Evolutionary conservation across 106 monocot species (phyloP), one percentile per base, ranked within the genome.

Genomic region (Acorus gramineus): DNA sequence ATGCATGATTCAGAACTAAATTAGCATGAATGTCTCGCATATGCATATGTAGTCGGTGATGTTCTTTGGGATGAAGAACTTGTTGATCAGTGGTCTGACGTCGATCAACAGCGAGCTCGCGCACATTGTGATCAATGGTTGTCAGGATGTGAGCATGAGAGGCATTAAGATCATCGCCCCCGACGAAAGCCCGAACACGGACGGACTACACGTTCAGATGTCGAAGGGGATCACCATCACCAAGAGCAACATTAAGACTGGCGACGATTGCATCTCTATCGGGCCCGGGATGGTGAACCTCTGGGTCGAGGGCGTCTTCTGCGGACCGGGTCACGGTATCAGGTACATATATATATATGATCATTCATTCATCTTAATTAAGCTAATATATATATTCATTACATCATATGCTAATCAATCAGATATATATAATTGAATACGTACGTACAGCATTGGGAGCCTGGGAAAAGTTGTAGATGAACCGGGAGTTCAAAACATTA

Each of bases 211-310:
- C 72, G 55, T 83, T 10, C 75, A 76, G 52, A 11, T 8, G 55
- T 79, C 79, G 4, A 55, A 3, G 14, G 59, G 42, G 11, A 66
- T 83, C 46, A 66, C 62, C 55, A 48, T 83, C 47, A 57, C 64
- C 42, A 56, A 52, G 46, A 44, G 72, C 44, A 12, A 9, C 56
- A 69, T 83, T 28, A 52, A 8, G 56, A 83, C 79, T 9, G 83
- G 83, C 4, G 83, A 83, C 66, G 83, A 84, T 48, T 84, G 79
- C 73, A 70, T 84, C 64, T 79, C 83, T 3, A 73, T 84, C n/a
- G 67, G 71, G 4, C 49, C 56, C 4, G 82, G 82, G 6, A 68
- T 44, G n/a, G 48, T 63, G 49, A 64, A 75, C 54, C 45, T 75
- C 9, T 75, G 74, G 74, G 69, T 78, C 49, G 71, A 78, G 57